phyloP scores from a whole-genome alignment of 2,329 filamentous ascomycete genomes.

The Diaporthe humulicola region DNA sequence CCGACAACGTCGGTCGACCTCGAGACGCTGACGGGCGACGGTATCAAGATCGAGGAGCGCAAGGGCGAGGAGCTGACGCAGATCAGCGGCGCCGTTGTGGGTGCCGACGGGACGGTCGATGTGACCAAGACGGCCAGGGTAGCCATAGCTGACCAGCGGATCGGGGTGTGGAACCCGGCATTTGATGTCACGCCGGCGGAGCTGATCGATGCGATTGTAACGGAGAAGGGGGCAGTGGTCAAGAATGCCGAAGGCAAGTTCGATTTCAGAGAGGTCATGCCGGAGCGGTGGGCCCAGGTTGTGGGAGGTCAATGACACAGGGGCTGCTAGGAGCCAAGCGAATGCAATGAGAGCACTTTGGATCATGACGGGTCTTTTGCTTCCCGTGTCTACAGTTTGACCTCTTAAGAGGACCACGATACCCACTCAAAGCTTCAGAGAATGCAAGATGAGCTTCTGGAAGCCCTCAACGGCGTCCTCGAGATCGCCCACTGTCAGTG shows the following conservation, averaged over 20 bases:
- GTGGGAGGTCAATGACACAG: constrained; percentile 41
- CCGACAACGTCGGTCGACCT: constrained; percentile 95
- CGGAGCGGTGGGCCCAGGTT: constrained; percentile 64
- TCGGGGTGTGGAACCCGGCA: constrained; percentile 94
- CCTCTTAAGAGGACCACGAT: too few species aligned
- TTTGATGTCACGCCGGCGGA: constrained; percentile 94
- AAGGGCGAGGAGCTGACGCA: constrained; percentile 85
- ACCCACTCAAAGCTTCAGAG: constrained; percentile 50
- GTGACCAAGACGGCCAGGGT: constrained; percentile 76
- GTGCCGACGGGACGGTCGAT: constrained; percentile 73
- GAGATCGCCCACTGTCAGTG: constrained; percentile 80
- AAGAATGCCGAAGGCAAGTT: constrained; percentile 81
- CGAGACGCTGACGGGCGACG: constrained; percentile 79
- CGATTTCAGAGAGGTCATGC: constrained; percentile 69
- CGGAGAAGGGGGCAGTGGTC: constrained; percentile 88
- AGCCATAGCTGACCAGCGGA: constrained; percentile 82
- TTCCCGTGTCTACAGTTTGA: not conserved
- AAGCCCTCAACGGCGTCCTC: constrained; percentile 85
- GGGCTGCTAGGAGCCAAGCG: not conserved
- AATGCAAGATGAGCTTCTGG: constrained; percentile 75
- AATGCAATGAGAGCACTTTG: not conserved
- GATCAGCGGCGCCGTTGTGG: constrained; percentile 81
- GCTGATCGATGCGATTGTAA: constrained; percentile 94
- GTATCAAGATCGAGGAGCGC: constrained; percentile 93
- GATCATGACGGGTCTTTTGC: not conserved